Conservation (phyloP, 2,329 filamentous ascomycete genomes). For the Fusarium anthophilum region DNA sequence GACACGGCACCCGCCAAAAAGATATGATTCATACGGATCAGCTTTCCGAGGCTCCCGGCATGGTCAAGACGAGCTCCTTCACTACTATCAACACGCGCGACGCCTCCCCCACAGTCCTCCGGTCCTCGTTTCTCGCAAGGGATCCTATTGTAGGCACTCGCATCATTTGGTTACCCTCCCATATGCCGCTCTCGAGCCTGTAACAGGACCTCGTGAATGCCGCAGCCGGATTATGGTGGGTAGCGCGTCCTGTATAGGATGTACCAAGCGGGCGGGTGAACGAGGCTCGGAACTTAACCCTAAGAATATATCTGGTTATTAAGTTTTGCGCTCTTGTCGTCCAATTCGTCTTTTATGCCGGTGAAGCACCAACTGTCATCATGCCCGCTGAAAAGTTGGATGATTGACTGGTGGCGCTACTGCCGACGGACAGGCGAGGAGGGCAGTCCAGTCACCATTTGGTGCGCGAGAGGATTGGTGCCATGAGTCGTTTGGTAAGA, state of each 20-base stretch:
- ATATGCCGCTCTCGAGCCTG: constrained; percentile 71
- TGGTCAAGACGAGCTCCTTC: constrained; percentile 57
- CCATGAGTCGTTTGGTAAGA: constrained; percentile 85
- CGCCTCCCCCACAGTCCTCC: constrained; percentile 85
- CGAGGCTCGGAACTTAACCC: constrained; percentile 94
- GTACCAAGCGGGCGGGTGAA: constrained; percentile 63
- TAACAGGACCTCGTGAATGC: constrained; percentile 62
- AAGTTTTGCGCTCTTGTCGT: constrained; percentile 79
- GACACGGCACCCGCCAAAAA: constrained; percentile 14
- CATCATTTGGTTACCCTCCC: constrained; percentile 49
- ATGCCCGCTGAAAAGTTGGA: constrained; percentile 62
- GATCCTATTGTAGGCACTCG: constrained; percentile 63
- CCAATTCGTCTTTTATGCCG: constrained; percentile 72
- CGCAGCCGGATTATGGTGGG: constrained; percentile 56
- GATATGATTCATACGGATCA: constrained; percentile 26
- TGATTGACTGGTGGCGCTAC: constrained; percentile 43
- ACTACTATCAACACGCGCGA: constrained; percentile 62
- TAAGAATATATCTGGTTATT: constrained; percentile 78
- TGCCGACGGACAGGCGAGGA: constrained; percentile 58
- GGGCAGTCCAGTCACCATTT: constrained; percentile 66
- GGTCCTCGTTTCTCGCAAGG: constrained; percentile 75
- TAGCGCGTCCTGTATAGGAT: constrained; percentile 42
- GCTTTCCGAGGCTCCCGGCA: constrained; percentile 13
- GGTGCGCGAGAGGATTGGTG: constrained; percentile 66
- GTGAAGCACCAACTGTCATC: constrained; percentile 43